These are phyloP conservation scores for Tylopilus balloui DNA, from an alignment of 768 basidiomycete species.

Conservation along the genomic window DNA sequence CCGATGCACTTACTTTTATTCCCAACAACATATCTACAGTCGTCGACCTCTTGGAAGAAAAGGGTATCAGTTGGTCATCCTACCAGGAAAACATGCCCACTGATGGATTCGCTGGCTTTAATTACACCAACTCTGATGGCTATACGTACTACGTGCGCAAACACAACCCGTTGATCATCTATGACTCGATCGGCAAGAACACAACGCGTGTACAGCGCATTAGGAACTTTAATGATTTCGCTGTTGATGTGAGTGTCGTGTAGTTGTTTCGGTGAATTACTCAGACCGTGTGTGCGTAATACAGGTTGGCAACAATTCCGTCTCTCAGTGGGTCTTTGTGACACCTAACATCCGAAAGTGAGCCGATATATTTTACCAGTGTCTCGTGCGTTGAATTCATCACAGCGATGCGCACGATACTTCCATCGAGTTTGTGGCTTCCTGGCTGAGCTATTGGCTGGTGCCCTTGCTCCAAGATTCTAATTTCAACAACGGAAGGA, in stretches of 20 bases:
- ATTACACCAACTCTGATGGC: conserved; percentile 27
- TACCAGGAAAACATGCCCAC: conserved; percentile 59
- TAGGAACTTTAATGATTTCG: conserved; percentile 62
- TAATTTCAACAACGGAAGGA: conserved; percentile 50
- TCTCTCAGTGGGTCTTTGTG: conserved; percentile 60
- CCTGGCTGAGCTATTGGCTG: conserved; percentile 50
- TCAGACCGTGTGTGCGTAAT: not conserved
- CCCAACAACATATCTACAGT: conserved; percentile 51
- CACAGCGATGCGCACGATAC: conserved; percentile 61
- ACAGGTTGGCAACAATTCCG: conserved; percentile 33
- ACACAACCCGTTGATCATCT: conserved; percentile 52
- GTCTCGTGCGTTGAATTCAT: not conserved
- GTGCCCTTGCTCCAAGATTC: conserved; percentile 45
- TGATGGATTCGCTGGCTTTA: conserved; percentile 43
- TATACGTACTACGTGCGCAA: conserved; percentile 55
- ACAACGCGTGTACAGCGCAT: conserved; percentile 39
- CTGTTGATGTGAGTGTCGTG: conserved; percentile 40
- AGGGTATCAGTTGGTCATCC: conserved; percentile 54
- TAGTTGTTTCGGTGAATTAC: not conserved
- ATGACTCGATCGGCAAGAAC: conserved; percentile 44
- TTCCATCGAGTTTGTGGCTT: conserved; percentile 40
- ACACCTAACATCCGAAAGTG: conserved; percentile 51
- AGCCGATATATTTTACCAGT: conserved; percentile 1
- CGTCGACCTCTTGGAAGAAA: conserved; percentile 56
- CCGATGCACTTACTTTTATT: conserved; percentile 34